These are phyloP conservation scores for Lipomyces yamanashiensis DNA, from an alignment of 805 yeast genomes.

Conservation along the genomic window DNA sequence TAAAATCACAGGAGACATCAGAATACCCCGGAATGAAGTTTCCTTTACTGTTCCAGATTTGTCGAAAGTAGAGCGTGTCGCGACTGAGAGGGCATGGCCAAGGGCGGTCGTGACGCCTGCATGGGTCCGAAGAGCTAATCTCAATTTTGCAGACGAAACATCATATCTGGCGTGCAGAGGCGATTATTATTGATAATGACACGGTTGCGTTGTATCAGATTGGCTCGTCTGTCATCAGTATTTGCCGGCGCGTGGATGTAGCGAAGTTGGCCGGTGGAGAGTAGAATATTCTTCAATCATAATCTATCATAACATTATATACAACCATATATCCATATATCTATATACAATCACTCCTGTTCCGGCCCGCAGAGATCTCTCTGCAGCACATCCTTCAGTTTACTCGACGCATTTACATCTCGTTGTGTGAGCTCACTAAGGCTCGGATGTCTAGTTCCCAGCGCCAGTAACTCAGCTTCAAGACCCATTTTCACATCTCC, in stretches of 20 bases:
- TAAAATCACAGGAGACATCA: slow-evolving; percentile 38
- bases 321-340: background rate
- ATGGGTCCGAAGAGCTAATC: slow-evolving; percentile 25
- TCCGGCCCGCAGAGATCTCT: slow-evolving; percentile 4
- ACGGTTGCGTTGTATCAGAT: slow-evolving; percentile 26
- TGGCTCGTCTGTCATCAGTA: slow-evolving; percentile 1
- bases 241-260: slow-evolving; percentile 19
- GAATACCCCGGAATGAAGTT: slow-evolving; percentile 41
- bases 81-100: slow-evolving; percentile 27
- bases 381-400: slow-evolving; percentile 6
- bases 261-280: slow-evolving; percentile 18
- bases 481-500: slow-evolving; percentile 16
- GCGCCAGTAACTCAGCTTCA: slow-evolving; percentile 13
- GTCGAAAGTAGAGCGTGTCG: slow-evolving; percentile 24
- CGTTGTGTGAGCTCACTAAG: background rate
- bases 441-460: background rate
- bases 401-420: background rate
- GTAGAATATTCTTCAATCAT: background rate
- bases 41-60: slow-evolving; percentile 38
- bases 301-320: background rate
- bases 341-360: background rate
- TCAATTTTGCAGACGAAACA: slow-evolving; percentile 24
- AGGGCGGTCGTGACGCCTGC: slow-evolving; percentile 28
- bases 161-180: slow-evolving; percentile 15
- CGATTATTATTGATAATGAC: slow-evolving; percentile 16